phyloP scores from a whole-genome alignment of 2,329 filamentous ascomycete genomes.

The Dothistroma pini region DNA sequence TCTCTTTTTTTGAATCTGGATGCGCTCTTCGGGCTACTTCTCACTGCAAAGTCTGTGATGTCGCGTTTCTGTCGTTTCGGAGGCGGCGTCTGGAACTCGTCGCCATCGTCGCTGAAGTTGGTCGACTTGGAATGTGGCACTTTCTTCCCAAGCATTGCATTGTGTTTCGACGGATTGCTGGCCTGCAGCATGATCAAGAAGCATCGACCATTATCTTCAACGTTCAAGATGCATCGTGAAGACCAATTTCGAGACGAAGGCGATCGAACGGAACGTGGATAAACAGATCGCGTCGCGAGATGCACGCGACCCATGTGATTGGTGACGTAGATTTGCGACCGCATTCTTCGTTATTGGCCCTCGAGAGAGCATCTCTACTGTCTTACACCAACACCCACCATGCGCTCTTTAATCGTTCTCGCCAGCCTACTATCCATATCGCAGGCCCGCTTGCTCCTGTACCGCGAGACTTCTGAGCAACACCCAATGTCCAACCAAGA shows the following conservation, averaged over 20 bases:
- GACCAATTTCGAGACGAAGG: not conserved
- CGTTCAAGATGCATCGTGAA: not conserved
- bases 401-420: conserved; percentile 2
- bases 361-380: not conserved
- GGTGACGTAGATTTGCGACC: not conserved
- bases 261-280: not conserved
- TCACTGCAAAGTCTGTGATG: conserved; percentile 21
- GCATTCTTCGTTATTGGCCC: not conserved
- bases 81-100: conserved; percentile 36
- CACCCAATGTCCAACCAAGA: conserved; percentile 12
- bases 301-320: not conserved
- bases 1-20: conserved; percentile 12
- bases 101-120: conserved; percentile 37
- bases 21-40: conserved; percentile 25
- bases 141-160: conserved; percentile 46
- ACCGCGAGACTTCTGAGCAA: not conserved
- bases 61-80: conserved; percentile 42
- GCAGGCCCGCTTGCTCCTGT: conserved; percentile 9
- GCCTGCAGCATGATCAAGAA: conserved; percentile 35
- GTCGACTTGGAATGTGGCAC: conserved; percentile 45
- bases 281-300: conserved; percentile 5
- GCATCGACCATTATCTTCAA: not conserved
- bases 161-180: conserved; percentile 44
- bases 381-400: not conserved
- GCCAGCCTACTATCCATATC: conserved; percentile 4